Evolutionary conservation across 1,139 yeast species (phyloP).

Genomic region (Sugiyamaella xylanicola): DNA sequence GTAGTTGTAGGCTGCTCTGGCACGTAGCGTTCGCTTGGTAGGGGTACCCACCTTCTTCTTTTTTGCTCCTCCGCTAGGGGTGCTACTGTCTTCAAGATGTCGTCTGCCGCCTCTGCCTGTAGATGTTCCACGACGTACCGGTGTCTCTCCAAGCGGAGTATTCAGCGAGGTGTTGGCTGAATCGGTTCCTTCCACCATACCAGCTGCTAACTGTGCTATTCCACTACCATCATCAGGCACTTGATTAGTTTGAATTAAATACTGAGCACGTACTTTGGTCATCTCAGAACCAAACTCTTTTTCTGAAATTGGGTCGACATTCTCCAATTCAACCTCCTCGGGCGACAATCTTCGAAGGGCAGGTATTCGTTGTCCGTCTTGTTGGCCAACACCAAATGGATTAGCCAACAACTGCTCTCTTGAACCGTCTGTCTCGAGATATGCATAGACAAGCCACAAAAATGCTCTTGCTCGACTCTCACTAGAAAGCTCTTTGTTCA

Average conservation of each 20-base stretch:
- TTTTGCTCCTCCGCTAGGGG: conserved; percentile 9
- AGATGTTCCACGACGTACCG: neutral
- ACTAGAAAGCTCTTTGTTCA: conserved; percentile 56
- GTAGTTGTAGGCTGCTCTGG: conserved; percentile 16
- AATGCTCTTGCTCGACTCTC: conserved; percentile 68
- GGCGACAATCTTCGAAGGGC: conserved; percentile 47
- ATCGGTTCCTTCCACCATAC: conserved; percentile 9
- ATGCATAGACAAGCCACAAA: conserved; percentile 81
- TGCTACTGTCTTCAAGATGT: neutral
- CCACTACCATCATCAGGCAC: conserved; percentile 15
- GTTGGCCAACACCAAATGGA: conserved; percentile 60
- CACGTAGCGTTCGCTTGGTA: conserved; percentile 15
- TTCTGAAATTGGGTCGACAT: conserved; percentile 73
- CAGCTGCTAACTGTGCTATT: neutral
- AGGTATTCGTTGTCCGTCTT: conserved; percentile 49
- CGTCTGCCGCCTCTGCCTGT: conserved; percentile 6
- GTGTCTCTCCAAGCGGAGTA: neutral
- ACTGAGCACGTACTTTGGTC: conserved; percentile 61
- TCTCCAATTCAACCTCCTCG: conserved; percentile 49
- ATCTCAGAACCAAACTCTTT: conserved; percentile 69
- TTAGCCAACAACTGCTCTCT: conserved; percentile 56
- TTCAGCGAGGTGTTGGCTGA: neutral
- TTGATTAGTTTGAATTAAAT: conserved; percentile 44
- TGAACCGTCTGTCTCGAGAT: conserved; percentile 68
- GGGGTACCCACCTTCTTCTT: conserved; percentile 15